Evolutionary conservation across 1,284 basidiomycete genomes (phyloP).

Genomic region (Inonotus obliquus): DNA sequence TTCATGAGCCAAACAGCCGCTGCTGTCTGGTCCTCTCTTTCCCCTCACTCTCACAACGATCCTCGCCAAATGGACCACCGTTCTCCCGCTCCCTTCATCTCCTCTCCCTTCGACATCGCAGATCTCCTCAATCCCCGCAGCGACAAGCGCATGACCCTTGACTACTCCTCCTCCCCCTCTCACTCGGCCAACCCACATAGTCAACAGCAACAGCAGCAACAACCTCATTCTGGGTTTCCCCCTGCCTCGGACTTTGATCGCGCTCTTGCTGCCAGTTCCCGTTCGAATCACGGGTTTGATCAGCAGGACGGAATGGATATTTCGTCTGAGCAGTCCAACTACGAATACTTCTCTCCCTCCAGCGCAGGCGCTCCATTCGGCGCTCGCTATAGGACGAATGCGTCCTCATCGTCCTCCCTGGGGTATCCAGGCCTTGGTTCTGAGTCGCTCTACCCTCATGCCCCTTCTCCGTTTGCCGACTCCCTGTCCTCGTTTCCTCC

Average conservation of each 20-base stretch:
- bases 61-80: slow-evolving; percentile 19
- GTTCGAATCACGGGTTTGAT: slow-evolving; percentile 33
- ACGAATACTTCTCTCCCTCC: slow-evolving; percentile 55
- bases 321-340: slow-evolving; percentile 43
- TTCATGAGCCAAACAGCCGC: slow-evolving; percentile 18
- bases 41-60: slow-evolving; percentile 12
- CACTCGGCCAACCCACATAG: slow-evolving; percentile 37
- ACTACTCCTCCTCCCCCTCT: slow-evolving; percentile 38
- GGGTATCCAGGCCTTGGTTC: slow-evolving; percentile 43
- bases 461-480: slow-evolving; percentile 51
- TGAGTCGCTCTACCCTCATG: slow-evolving; percentile 54
- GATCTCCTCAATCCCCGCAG: slow-evolving; percentile 45
- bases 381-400: slow-evolving; percentile 60
- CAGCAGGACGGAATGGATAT: slow-evolving; percentile 41
- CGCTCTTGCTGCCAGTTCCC: slow-evolving; percentile 32
- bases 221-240: slow-evolving; percentile 17
- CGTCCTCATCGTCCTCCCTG: slow-evolving; percentile 60
- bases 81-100: slow-evolving; percentile 28
- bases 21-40: slow-evolving; percentile 16
- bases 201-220: slow-evolving; percentile 23
- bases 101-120: slow-evolving; percentile 29
- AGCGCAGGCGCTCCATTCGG: slow-evolving; percentile 39
- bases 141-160: slow-evolving; percentile 49
- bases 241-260: slow-evolving; percentile 24
- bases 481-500: slow-evolving; percentile 50